Evolutionary conservation across 192 early-diverging fungal genomes (phyloP).

Genomic region (Coemansia sp.): DNA sequence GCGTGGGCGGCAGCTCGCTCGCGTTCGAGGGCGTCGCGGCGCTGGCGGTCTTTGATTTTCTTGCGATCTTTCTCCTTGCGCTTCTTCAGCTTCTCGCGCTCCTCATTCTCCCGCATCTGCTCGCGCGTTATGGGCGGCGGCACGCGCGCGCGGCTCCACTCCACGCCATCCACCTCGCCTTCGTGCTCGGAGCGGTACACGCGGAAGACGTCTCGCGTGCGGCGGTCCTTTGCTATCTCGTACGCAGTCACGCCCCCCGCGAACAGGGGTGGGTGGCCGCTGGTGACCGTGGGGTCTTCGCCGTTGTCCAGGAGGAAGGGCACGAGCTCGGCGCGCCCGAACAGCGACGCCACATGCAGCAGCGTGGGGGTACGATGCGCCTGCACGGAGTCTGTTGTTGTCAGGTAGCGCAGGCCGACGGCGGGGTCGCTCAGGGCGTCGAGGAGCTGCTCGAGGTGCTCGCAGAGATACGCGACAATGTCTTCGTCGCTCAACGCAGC

Average conservation of each 20-base stretch:
- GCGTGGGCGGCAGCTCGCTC: background rate
- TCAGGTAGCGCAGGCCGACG: conserved; percentile 48
- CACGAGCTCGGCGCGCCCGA: conserved; percentile 62
- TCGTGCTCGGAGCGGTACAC: conserved; percentile 34
- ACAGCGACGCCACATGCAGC: conserved; percentile 74
- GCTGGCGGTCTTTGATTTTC: conserved; percentile 15
- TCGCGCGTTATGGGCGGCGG: conserved; percentile 26
- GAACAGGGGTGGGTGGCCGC: conserved; percentile 30
- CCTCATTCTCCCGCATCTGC: conserved; percentile 20
- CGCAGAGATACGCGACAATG: conserved; percentile 53
- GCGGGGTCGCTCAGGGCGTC: conserved; percentile 57
- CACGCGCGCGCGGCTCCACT: conserved; percentile 38
- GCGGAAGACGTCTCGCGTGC: conserved; percentile 26
- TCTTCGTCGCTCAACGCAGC: conserved; percentile 48
- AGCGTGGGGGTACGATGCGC: conserved; percentile 59
- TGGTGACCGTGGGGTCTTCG: conserved; percentile 74
- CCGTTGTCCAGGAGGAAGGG: conserved; percentile 64
- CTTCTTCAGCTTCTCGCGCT: conserved; percentile 16
- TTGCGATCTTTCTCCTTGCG: conserved; percentile 8
- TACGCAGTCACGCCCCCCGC: conserved; percentile 33
- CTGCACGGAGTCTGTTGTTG: conserved; percentile 41
- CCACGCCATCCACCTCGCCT: conserved; percentile 29
- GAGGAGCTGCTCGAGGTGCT: conserved; percentile 61
- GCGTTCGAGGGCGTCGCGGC: background rate
- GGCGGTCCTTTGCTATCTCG: conserved; percentile 29